A percentile compares a stretch with the other conserved stretches of the same genome.
phyloP scores from a whole-genome alignment of 139 green algal genomes.

The Desmodesmus armatus region DNA sequence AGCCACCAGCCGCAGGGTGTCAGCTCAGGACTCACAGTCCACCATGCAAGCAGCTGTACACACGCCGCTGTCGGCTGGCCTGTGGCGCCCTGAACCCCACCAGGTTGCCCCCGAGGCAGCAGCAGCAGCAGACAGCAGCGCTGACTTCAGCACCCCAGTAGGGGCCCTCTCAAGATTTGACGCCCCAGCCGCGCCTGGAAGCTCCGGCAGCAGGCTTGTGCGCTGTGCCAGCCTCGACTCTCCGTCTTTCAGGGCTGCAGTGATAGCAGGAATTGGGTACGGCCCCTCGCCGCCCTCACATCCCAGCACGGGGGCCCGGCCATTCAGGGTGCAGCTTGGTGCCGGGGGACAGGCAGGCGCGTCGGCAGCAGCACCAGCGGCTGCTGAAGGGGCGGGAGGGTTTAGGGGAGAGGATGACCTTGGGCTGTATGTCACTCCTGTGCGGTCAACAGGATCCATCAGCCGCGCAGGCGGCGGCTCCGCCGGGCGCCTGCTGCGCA shows the following conservation, averaged over 20 bases:
- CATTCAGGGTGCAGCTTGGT: background rate
- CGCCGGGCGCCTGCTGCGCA: background rate
- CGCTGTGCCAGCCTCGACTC: conserved; percentile 23
- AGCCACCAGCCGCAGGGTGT: too few relatives aligned
- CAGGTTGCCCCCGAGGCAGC: background rate
- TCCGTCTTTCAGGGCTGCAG: conserved; percentile 18
- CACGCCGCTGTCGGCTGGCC: too few relatives aligned
- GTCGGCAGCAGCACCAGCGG: background rate
- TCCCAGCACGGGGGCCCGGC: too few relatives aligned
- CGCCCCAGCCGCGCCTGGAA: background rate
- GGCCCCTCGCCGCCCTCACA: background rate
- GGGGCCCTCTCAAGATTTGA: background rate
- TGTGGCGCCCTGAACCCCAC: background rate
- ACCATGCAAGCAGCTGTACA: too few relatives aligned
- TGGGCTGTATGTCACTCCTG: too few relatives aligned
- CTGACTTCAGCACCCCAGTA: background rate
- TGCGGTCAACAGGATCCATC: background rate
- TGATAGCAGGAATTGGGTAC: conserved; percentile 8
- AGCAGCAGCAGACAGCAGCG: background rate
- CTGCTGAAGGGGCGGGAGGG: background rate
- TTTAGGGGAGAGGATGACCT: background rate
- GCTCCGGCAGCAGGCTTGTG: background rate
- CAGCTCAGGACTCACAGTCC: too few relatives aligned
- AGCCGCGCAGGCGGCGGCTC: background rate
- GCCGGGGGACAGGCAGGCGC: background rate